A percentile compares a stretch with the other conserved stretches of the same genome.
These are phyloP conservation scores for Sporormia fimetaria DNA, from an alignment of 495 filamentous ascomycete genomes.

Conservation along the genomic window DNA sequence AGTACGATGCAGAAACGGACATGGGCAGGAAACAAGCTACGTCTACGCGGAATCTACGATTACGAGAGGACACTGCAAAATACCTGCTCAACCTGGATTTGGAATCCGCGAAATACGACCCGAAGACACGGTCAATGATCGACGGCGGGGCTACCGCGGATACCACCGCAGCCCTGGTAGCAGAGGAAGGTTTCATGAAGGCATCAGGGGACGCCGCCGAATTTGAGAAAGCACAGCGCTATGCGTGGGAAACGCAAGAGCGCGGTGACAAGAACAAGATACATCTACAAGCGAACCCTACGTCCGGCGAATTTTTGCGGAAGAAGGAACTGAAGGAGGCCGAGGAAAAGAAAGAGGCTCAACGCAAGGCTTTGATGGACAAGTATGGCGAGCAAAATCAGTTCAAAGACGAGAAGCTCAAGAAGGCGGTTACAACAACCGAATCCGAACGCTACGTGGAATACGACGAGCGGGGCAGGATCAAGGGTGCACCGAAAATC, in stretches of 20 bases:
- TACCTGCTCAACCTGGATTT: slow-evolving; percentile 90
- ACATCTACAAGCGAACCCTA: slow-evolving; percentile 94
- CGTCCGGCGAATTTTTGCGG: slow-evolving; percentile 71
- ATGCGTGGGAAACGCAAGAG: slow-evolving; percentile 95
- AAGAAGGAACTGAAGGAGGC: slow-evolving; percentile 65
- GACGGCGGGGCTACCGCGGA: slow-evolving; percentile 76
- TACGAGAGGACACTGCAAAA: slow-evolving; percentile 97
- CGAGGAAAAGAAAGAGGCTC: slow-evolving; percentile 53
- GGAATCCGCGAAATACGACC: slow-evolving; percentile 96
- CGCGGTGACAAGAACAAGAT: slow-evolving; percentile 56
- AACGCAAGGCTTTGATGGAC: slow-evolving; percentile 60
- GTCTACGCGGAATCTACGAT: slow-evolving; percentile 76
- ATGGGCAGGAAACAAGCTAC: slow-evolving; percentile 87
- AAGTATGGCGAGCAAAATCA: slow-evolving; percentile 74
- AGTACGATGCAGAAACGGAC: slow-evolving; percentile 93
- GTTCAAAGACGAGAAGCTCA: slow-evolving; percentile 49
- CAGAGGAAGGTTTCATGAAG: slow-evolving; percentile 86
- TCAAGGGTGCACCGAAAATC: slow-evolving; percentile 76
- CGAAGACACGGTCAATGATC: slow-evolving; percentile 90
- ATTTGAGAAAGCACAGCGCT: slow-evolving; percentile 77
- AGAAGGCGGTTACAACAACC: slow-evolving; percentile 49
- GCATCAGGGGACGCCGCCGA: slow-evolving; percentile 89
- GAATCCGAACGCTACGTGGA: slow-evolving; percentile 87
- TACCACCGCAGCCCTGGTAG: slow-evolving; percentile 74
- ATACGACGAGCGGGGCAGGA: slow-evolving; percentile 77